A percentile compares a stretch with the other conserved stretches of the same genome.
Evolutionary conservation across 2,329 filamentous ascomycete species (phyloP).

Genomic region (Corinectria fuckeliana): DNA sequence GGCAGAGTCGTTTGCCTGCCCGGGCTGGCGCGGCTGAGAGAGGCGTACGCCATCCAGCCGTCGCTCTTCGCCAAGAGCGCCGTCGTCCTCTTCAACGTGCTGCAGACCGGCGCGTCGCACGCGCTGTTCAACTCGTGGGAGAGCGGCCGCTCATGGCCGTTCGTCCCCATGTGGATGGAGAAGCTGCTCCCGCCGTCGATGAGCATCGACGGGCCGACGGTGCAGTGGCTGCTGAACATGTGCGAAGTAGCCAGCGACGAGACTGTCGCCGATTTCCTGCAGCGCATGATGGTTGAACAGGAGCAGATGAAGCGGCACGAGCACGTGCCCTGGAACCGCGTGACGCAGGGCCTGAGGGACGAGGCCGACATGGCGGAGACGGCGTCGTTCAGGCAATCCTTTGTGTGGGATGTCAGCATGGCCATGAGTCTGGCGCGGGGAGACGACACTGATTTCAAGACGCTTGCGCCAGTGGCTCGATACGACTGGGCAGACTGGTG

Average conservation of each 20-base stretch:
- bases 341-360: slow-evolving; percentile 41
- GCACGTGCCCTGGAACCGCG: slow-evolving; percentile 45
- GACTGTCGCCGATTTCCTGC: slow-evolving; percentile 38
- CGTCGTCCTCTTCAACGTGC: slow-evolving; percentile 43
- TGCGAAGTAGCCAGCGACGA: slow-evolving; percentile 34
- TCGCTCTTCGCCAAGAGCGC: slow-evolving; percentile 42
- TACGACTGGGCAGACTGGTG: slow-evolving; percentile 50
- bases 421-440: slow-evolving; percentile 32
- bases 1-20: slow-evolving; percentile 40
- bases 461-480: slow-evolving; percentile 40
- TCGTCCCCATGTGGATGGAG: slow-evolving; percentile 45
- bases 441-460: slow-evolving; percentile 26
- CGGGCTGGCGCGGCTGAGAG: slow-evolving; percentile 31
- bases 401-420: slow-evolving; percentile 48
- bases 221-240: slow-evolving; percentile 47
- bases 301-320: slow-evolving; percentile 35
- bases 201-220: slow-evolving; percentile 47
- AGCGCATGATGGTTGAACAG: slow-evolving; percentile 37
- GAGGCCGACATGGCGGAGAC: slow-evolving; percentile 42
- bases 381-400: slow-evolving; percentile 46
- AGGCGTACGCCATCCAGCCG: slow-evolving; percentile 31
- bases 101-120: slow-evolving; percentile 40
- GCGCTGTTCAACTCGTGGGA: slow-evolving; percentile 46
- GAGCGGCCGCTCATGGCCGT: slow-evolving; percentile 46
- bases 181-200: slow-evolving; percentile 43